Evolutionary conservation across 306 rosid species (phyloP).

Genomic region (Calophaca sinica): DNA sequence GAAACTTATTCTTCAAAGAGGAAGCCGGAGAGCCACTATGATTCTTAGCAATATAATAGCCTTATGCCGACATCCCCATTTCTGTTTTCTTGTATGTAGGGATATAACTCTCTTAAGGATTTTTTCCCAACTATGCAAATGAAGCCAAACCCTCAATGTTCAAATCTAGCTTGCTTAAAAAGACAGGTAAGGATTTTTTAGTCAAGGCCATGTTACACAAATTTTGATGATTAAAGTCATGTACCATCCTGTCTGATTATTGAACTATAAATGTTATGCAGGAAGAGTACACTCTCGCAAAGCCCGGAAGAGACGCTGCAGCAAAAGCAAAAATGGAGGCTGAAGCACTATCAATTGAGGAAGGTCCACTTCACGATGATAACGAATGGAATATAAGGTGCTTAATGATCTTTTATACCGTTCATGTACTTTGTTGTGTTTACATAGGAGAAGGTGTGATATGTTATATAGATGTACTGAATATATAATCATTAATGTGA

Average conservation of each 20-base stretch:
- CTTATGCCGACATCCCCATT: constrained; percentile 19
- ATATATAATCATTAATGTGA: constrained; percentile 18
- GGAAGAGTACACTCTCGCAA: constrained; percentile 73
- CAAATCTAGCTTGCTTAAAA: constrained; percentile 80
- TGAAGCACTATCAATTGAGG: constrained; percentile 61
- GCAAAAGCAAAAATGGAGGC: constrained; percentile 83
- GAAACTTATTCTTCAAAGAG: constrained; percentile 27
- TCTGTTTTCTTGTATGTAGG: constrained; percentile 61
- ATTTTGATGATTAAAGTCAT: constrained; percentile 14
- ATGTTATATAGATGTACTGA: constrained; percentile 24
- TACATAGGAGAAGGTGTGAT: neutral
- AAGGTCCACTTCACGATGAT: constrained; percentile 78
- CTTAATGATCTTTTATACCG: constrained; percentile 33
- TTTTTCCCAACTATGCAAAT: constrained; percentile 97
- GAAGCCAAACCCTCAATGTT: constrained; percentile 99
- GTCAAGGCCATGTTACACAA: constrained; percentile 28
- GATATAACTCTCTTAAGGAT: constrained; percentile 96
- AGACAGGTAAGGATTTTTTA: constrained; percentile 71
- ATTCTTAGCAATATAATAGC: constrained; percentile 2
- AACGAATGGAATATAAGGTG: constrained; percentile 99
- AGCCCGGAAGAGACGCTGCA: constrained; percentile 93
- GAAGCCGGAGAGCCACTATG: constrained; percentile 25
- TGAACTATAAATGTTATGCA: constrained; percentile 51
- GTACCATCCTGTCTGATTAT: constrained; percentile 17
- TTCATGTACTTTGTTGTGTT: constrained; percentile 4